Percentiles rank a stretch among this genome's conserved stretches.
Conservation (phyloP, 805 yeast species). For the Alloascoidea hylecoeti region DNA sequence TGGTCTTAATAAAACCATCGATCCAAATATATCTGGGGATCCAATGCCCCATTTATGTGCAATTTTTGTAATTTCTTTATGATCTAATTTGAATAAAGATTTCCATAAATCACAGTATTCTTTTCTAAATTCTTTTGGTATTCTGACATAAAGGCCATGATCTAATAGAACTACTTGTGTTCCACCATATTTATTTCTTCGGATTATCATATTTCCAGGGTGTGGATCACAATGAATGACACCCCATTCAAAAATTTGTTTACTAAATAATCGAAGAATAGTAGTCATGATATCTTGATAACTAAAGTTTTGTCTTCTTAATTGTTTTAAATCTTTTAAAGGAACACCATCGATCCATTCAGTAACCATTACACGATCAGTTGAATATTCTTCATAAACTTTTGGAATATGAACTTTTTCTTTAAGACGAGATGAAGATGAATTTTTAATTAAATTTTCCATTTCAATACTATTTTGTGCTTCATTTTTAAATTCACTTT, state of each 20-base stretch:
- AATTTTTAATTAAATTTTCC: conserved; percentile 19
- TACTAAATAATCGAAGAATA: conserved; percentile 35
- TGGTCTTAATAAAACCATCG: conserved; percentile 37
- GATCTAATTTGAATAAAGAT: conserved; percentile 38
- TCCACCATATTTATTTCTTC: conserved; percentile 17
- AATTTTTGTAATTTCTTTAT: conserved; percentile 29
- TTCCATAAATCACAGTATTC: conserved; percentile 56
- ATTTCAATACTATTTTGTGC: conserved; percentile 32
- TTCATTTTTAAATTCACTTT: conserved; percentile 49
- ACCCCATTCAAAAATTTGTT: conserved; percentile 54
- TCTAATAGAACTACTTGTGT: conserved; percentile 41
- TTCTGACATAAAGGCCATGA: conserved; percentile 56
- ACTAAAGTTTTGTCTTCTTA: conserved; percentile 24
- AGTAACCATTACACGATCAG: conserved; percentile 38
- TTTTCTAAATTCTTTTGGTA: conserved; percentile 32
- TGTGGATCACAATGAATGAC: conserved; percentile 67
- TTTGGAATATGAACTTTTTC: conserved; percentile 40
- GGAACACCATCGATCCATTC: conserved; percentile 73
- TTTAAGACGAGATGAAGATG: conserved; percentile 25
- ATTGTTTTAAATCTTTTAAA: conserved; percentile 28
- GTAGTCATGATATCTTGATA: conserved; percentile 28
- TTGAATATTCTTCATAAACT: conserved; percentile 28
- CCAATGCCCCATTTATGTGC: conserved; percentile 57
- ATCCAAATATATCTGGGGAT: conserved; percentile 45
- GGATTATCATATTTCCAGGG: conserved; percentile 61